phyloP scores from a whole-genome alignment of 345 rosid genomes.

The Passiflora organensis region DNA sequence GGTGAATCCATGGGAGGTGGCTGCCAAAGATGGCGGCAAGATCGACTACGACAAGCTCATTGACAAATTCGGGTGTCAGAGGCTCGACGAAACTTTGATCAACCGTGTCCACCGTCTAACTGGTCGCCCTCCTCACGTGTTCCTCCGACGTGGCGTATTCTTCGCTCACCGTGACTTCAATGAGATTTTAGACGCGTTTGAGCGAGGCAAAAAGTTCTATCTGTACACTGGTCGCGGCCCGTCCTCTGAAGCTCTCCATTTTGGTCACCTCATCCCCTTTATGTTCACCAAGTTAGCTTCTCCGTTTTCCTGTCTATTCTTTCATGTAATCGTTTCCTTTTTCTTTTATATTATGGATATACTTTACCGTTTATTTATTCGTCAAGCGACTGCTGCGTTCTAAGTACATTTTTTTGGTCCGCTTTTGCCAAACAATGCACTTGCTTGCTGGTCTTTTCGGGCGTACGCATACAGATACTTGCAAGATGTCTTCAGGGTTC shows the following conservation, averaged over 20 bases:
- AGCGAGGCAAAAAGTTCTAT: slow-evolving; percentile 80
- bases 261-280: slow-evolving; percentile 90
- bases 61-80: slow-evolving; percentile 81
- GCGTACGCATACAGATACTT: slow-evolving; percentile 41
- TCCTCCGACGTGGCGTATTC: slow-evolving; percentile 90
- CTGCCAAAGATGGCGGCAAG: slow-evolving; percentile 61
- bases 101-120: slow-evolving; percentile 77
- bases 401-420: too few relatives aligned
- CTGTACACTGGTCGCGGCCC: slow-evolving; percentile 94
- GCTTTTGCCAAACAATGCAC: too few relatives aligned
- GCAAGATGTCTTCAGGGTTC: slow-evolving; percentile 90
- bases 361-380: too few relatives aligned
- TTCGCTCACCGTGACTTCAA: slow-evolving; percentile 85
- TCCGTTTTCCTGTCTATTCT: too few relatives aligned
- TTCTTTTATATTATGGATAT: too few relatives aligned
- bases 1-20: slow-evolving; percentile 92
- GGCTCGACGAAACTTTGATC: slow-evolving; percentile 51
- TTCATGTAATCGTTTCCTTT: too few relatives aligned
- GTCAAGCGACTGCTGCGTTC: too few relatives aligned
- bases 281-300: slow-evolving; percentile 81
- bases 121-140: slow-evolving; percentile 62
- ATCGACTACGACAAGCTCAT: slow-evolving; percentile 91
- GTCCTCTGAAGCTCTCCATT: slow-evolving; percentile 85
- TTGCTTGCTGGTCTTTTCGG: neutral
- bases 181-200: slow-evolving; percentile 70